phyloP scores from a whole-genome alignment of 108 stramenopile genomes.

The Skeletonema grethae region DNA sequence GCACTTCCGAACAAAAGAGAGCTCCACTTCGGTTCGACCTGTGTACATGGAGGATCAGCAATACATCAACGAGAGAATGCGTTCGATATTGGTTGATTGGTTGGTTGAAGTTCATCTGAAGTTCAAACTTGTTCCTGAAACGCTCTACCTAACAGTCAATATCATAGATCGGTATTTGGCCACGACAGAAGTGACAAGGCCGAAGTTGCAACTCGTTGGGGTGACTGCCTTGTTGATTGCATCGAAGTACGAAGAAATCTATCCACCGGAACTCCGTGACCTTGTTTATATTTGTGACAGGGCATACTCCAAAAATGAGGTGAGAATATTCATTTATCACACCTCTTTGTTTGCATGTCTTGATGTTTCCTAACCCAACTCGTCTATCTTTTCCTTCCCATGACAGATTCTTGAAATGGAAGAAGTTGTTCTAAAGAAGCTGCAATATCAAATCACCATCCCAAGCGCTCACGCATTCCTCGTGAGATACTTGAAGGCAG shows the following conservation, averaged over 20 bases:
- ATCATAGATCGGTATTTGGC: conserved; percentile 96
- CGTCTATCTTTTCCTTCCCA: neutral
- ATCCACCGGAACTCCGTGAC: conserved; percentile 96
- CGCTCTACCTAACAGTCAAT: conserved; percentile 96
- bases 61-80: conserved; percentile 94
- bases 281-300: conserved; percentile 97
- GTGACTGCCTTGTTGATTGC: conserved; percentile 96
- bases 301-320: conserved; percentile 90
- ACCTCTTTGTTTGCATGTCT: neutral
- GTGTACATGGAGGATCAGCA: conserved; percentile 88
- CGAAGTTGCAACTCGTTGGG: conserved; percentile 97
- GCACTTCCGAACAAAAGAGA: conserved; percentile 89
- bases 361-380: neutral
- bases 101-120: conserved; percentile 98
- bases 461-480: conserved; percentile 92
- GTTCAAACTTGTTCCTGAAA: conserved; percentile 97
- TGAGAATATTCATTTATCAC: conserved; percentile 17
- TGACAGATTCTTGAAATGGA: conserved; percentile 92
- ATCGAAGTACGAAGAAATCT: conserved; percentile 99
- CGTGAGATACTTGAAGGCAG: conserved; percentile 91
- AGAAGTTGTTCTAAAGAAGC: conserved; percentile 78
- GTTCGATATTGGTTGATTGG: conserved; percentile 98
- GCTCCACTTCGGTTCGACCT: conserved; percentile 73
- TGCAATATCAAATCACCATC: conserved; percentile 85
- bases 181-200: conserved; percentile 66